Evolutionary conservation across 2,329 filamentous ascomycete genomes (phyloP).

Genomic region (Fragosphaeria purpurea): DNA sequence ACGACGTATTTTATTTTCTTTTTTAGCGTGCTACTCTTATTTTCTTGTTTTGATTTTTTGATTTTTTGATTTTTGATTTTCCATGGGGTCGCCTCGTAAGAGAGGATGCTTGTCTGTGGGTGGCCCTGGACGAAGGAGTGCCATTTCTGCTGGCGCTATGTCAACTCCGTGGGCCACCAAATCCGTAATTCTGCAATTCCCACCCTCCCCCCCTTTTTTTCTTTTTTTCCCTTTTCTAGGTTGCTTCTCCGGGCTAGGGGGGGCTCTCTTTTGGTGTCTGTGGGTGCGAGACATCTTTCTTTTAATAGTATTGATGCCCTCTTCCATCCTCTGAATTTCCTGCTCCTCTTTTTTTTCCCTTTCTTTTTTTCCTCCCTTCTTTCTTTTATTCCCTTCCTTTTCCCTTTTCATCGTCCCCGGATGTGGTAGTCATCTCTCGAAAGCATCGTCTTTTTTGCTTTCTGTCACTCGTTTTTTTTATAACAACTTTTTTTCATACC

Average conservation of each 20-base stretch:
- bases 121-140: too few species aligned
- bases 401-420: constrained; percentile 30
- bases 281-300: background rate
- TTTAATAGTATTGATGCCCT: constrained; percentile 6
- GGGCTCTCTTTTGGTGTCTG: too few species aligned
- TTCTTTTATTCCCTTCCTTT: constrained; percentile 24
- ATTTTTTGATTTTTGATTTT: too few species aligned
- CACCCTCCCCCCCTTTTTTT: constrained; percentile 1
- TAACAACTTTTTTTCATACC: constrained; percentile 37
- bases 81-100: too few species aligned
- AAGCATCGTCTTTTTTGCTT: constrained; percentile 32
- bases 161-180: too few species aligned
- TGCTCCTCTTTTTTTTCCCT: constrained; percentile 21
- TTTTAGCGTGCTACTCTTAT: too few species aligned
- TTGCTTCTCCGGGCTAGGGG: too few species aligned
- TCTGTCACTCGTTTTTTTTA: constrained; percentile 39
- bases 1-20: too few species aligned
- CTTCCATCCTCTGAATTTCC: background rate
- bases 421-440: constrained; percentile 40
- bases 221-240: background rate
- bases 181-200: too few species aligned
- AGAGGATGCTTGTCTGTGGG: too few species aligned
- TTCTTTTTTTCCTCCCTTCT: constrained; percentile 25
- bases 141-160: too few species aligned
- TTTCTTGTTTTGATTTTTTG: too few species aligned